Base-by-base conservation (phyloP, 1,284 basidiomycete species). In the Xerocomus amazonicus region DNA sequence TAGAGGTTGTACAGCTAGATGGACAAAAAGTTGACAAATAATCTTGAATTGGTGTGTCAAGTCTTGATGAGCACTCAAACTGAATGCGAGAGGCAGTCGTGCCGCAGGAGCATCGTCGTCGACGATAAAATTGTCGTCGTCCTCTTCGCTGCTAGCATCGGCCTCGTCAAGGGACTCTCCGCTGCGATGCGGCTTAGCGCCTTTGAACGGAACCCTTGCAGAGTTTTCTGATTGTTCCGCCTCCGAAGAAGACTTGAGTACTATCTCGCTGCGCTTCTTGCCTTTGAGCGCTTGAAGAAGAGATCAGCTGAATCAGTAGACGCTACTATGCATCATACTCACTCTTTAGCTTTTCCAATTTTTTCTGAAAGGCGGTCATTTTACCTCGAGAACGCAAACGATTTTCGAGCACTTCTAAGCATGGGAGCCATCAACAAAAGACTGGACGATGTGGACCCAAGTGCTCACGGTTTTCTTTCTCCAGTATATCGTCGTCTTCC, bases 21-120 rank as follows among this genome's bases (percentile, higher is more conserved):
- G 84, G 3, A 92, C 84, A 57, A 92, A 85, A 37, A 92, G 79
- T 61, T 94, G 91, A 58, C 89, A 92, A 29, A 93, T 77, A 42
- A 89, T 84, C 68, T 90, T 91, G 76, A 91, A 90, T 52, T 90
- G 86, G 55, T 86, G 79, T 13, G 77, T 70, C 17, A 87, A 72
- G 58, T 89, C 85, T 64, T 92, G 84, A 60, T 84, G 81, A 0
- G 83, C 76, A 52, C 80, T 79, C 79, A 87, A 81, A 62, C 87
- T 91, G 68, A 90, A 94, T 56, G 84, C 76, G 19, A 74, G 72
- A 6, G 91, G 92, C 13, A 93, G 74, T 31, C 77, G 67, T 13
- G 75, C 67, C 2, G 70, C 58, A 0, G 60, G 69, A 12, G 80
- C 80, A 57, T 92, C 89, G 50, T 90, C 83, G 2, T 87, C 81